These are phyloP conservation scores for Podospora didyma DNA, from an alignment of 495 filamentous ascomycete species.

Conservation along the genomic window DNA sequence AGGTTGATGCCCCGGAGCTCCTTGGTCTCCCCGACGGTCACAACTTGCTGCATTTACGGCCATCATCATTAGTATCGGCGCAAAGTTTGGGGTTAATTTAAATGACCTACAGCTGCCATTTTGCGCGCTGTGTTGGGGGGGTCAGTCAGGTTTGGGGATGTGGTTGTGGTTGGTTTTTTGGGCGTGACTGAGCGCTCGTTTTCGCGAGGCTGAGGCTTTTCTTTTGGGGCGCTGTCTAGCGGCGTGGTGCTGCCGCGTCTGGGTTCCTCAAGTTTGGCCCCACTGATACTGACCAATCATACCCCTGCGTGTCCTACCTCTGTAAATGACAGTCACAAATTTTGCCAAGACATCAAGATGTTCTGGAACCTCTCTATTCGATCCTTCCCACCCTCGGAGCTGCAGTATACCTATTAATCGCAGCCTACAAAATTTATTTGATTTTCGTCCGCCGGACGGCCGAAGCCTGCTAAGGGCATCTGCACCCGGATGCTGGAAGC, in stretches of 20 bases:
- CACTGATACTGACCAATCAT: neutral
- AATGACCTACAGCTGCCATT: slow-evolving; percentile 35
- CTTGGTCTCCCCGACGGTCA: slow-evolving; percentile 89
- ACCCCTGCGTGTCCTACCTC: neutral
- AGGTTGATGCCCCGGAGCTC: slow-evolving; percentile 92
- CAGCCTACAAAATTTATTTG: too few species aligned
- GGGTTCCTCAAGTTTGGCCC: neutral
- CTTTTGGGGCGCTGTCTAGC: neutral
- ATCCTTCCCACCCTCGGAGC: too few species aligned
- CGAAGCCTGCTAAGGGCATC: too few species aligned
- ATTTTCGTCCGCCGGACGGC: too few species aligned
- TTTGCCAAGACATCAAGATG: too few species aligned
- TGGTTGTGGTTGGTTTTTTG: slow-evolving; percentile 2
- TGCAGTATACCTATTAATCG: too few species aligned
- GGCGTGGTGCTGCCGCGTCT: neutral
- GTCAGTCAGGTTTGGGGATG: neutral
- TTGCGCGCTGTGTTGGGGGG: slow-evolving; percentile 8
- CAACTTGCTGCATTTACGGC: slow-evolving; percentile 62
- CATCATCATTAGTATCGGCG: neutral
- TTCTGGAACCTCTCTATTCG: too few species aligned
- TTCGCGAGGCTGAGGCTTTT: slow-evolving; percentile 14
- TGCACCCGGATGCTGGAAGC: too few species aligned
- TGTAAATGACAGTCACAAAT: too few species aligned
- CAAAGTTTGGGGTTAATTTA: neutral
- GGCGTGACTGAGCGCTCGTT: neutral